Evolutionary conservation across 2,329 filamentous ascomycete species (phyloP).

Genomic region (Neopestalotiopsis rosae): DNA sequence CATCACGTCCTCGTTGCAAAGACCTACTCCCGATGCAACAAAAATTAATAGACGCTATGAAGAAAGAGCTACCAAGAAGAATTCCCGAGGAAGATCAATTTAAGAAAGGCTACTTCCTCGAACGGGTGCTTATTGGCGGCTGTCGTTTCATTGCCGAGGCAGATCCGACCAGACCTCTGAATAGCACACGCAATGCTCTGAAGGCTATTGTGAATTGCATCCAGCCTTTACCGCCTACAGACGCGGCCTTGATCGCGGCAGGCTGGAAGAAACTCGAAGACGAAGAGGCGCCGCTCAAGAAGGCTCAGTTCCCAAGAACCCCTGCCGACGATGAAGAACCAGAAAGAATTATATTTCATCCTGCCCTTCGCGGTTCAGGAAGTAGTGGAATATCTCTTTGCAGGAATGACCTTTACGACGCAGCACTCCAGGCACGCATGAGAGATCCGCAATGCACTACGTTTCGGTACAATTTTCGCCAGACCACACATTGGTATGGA

Average conservation of each 20-base stretch:
- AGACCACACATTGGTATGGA: conserved; percentile 59
- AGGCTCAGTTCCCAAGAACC: conserved; percentile 25
- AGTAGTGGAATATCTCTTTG: conserved; percentile 37
- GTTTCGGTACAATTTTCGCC: conserved; percentile 48
- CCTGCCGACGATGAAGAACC: conserved; percentile 30
- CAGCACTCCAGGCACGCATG: conserved; percentile 33
- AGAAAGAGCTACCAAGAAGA: conserved; percentile 34
- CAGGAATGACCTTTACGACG: conserved; percentile 50
- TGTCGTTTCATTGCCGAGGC: conserved; percentile 29
- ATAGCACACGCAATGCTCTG: conserved; percentile 48
- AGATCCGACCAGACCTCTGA: conserved; percentile 41
- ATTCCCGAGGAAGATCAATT: conserved; percentile 27
- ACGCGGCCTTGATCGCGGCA: conserved; percentile 30
- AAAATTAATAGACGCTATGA: conserved; percentile 45
- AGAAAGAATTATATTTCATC: conserved; percentile 51
- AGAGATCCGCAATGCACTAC: conserved; percentile 23
- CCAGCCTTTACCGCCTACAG: conserved; percentile 42
- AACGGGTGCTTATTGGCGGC: conserved; percentile 51
- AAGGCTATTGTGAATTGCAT: conserved; percentile 35
- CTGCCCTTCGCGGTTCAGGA: conserved; percentile 41
- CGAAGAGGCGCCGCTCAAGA: conserved; percentile 17
- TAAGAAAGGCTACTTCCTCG: conserved; percentile 35
- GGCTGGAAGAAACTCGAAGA: conserved; percentile 46
- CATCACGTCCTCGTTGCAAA: conserved; percentile 15
- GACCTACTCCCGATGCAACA: conserved; percentile 51